Conservation (phyloP, 192 early-diverging fungal genomes). For the Coemansia sp. region DNA sequence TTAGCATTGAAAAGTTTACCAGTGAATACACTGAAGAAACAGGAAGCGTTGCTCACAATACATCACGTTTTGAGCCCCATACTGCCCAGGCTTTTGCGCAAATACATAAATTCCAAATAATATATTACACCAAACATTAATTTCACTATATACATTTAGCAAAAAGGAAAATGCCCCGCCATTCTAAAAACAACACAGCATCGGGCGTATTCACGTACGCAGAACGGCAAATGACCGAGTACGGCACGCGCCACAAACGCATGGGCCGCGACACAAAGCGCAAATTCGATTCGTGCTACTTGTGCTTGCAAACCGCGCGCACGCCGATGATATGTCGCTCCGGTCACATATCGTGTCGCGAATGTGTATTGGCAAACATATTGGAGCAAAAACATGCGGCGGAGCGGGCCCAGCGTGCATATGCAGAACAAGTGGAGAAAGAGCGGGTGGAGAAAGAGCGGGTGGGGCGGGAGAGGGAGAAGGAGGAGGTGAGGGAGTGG, state of each 20-base stretch:
- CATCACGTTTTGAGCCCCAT: too few relatives aligned
- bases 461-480: constrained; percentile 1
- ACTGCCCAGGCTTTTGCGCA: too few relatives aligned
- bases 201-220: constrained; percentile 88
- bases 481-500: constrained; percentile 10
- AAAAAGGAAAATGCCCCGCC: constrained; percentile 63
- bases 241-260: constrained; percentile 82
- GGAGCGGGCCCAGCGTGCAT: constrained; percentile 46
- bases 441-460: constrained; percentile 22
- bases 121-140: background rate
- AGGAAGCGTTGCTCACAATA: too few relatives aligned
- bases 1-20: too few relatives aligned
- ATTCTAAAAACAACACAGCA: constrained; percentile 94
- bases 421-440: constrained; percentile 47
- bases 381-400: constrained; percentile 82
- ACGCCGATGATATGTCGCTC: constrained; percentile 21
- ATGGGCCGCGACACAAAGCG: constrained; percentile 82
- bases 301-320: constrained; percentile 65
- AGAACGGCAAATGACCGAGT: constrained; percentile 80
- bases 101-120: too few relatives aligned
- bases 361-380: constrained; percentile 84
- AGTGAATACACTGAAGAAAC: too few relatives aligned
- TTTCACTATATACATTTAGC: background rate
- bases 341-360: constrained; percentile 87
- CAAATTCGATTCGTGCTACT: constrained; percentile 81